Evolutionary conservation across 2,329 filamentous ascomycete genomes (phyloP), one percentile per base, ranked within the genome.

Genomic region (Exophiala sp.): DNA sequence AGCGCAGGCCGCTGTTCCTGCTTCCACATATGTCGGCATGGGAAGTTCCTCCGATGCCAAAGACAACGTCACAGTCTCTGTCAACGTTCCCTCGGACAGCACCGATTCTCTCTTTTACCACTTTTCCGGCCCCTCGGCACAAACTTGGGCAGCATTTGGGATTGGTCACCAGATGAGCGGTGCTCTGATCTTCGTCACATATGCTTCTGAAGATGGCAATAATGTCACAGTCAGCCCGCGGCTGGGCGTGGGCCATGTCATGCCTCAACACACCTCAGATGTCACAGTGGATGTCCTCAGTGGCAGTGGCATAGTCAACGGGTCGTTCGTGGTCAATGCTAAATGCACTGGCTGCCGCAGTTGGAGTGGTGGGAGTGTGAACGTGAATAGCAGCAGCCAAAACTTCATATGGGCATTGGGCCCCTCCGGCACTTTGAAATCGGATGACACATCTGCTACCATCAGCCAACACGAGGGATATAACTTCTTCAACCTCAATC

Each of bases 401-500:
- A 69, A 70, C 38, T 81, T 79, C 67, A 78, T 84, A 50, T 86
- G 77, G 63, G 83, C 80, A 14, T 69, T 78, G 18, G 83, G 83
- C 0, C 77, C 79, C 4, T 62, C 65, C n/a, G 75, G 74, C 36
- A 62, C 66, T 12, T 52, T 70, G 18, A 65, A 67, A 18, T 78
- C 72, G 50, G 69, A 83, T 60, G 69, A 70, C 34, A 48, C 63
- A 2, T 67, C 68, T 9, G 78, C 77, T 0, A 68, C 69, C 9
- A 71, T 84, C 50, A 75, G 75, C 62, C 75, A 77, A 39, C 83
- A 86, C 65, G 65, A 69, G 39, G 72, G 72, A 41, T 81, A 79
- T 59, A 82, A 83, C 41, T 66, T 67, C 5, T 85, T 86, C 65
- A 72, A 68, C 2, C 76, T 85, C 65, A 75, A 85, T 64, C 71